Base-by-base conservation (phyloP, 495 filamentous ascomycete species). In the Halenospora varia region DNA sequence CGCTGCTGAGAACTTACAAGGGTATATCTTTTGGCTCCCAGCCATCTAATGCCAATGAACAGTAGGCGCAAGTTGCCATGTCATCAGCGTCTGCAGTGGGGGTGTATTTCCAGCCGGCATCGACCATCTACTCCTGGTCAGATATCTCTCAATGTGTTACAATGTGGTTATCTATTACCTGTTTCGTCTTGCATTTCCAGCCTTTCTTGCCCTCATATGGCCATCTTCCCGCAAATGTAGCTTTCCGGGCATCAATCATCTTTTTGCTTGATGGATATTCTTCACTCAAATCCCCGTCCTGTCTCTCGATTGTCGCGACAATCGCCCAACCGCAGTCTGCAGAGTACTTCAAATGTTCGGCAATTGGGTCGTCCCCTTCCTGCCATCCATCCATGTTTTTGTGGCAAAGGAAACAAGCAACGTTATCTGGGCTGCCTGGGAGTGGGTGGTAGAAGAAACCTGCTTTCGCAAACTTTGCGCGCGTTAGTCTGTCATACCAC, bases 21-120 rank as follows among this genome's bases (percentile, higher is more conserved):
- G 93, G 93, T 63, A 93, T 85, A 70, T 97, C 93, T 62, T 86
- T 85, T 11, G 88, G 85, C 66, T 96, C 92, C 92, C 93, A 97
- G 1, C 89, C 90, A 68, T 96, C 90, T 47, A 97, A 78, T 25
- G 83, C 87, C 25, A 97, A 70, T 35, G 82, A 80, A 70, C 94
- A 98, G 69, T 97, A 97, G 17, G 85, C 81, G 67, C 94, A 98
- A 11, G 82, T 92, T 2, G 87, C 88, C 69, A 90, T 83, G 70
- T 98, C 94, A 53, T 89, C 81, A 24, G 82, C 86, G 29, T 92
- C 91, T 29, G 79, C 75, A 1, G 78, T 89, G 0, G 94, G 94
- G 29, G 89, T 91, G 70, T 92, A 96, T 67, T 88, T 90, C 90
- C 92, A 98, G 15, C 94, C 94, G 6, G 88, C 89, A 54, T 90